Conservation (phyloP, 345 rosid genomes). For the Citrus trifoliata region DNA sequence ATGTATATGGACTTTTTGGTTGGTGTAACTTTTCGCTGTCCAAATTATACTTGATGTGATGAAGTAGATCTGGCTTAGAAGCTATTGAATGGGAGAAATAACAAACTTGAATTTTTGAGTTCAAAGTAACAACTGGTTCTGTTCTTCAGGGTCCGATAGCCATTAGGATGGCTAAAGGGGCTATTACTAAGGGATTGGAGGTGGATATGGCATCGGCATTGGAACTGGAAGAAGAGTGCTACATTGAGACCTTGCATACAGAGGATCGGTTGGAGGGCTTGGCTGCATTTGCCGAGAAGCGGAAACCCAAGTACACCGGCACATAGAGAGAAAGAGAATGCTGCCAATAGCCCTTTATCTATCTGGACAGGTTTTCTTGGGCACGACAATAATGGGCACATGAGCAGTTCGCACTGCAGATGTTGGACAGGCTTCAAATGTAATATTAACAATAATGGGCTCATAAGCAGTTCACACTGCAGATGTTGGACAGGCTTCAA, state of each 20-base stretch:
- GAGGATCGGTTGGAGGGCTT: constrained; percentile 85
- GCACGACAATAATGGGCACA: background rate
- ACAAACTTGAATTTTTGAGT: background rate
- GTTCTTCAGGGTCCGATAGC: constrained; percentile 76
- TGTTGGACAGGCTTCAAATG: background rate
- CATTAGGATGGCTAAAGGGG: constrained; percentile 76
- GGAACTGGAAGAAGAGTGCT: constrained; percentile 80
- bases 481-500: background rate
- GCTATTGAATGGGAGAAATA: background rate
- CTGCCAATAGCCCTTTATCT: background rate
- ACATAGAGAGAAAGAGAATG: constrained; percentile 18
- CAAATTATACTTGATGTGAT: background rate
- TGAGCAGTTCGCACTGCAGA: background rate
- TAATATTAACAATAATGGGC: background rate
- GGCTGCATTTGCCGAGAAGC: constrained; percentile 86
- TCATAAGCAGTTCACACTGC: background rate
- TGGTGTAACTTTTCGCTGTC: background rate
- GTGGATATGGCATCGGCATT: constrained; percentile 49
- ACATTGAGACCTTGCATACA: constrained; percentile 52
- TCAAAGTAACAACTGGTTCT: background rate
- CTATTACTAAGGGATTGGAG: constrained; percentile 69
- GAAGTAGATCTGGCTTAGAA: background rate
- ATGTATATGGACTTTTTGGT: background rate
- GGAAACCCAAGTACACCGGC: constrained; percentile 70
- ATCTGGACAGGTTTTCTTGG: background rate